A percentile compares a stretch with the other conserved stretches of the same genome.
Conservation (phyloP, 2,329 filamentous ascomycete species). For the Penicillium freii region DNA sequence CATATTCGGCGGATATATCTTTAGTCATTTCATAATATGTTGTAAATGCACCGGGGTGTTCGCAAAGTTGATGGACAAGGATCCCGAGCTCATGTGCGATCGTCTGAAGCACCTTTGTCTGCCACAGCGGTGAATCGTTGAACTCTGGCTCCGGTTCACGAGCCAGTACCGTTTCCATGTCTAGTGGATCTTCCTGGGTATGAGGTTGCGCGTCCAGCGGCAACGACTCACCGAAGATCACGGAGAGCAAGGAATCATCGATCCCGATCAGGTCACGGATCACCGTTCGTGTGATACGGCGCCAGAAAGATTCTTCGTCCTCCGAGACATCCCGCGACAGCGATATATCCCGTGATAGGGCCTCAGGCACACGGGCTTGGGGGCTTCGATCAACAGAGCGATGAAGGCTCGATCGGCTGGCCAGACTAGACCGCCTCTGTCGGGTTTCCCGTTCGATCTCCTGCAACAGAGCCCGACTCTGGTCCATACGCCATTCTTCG, state of each 20-base stretch:
- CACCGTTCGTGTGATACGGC: constrained; percentile 77
- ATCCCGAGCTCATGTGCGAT: constrained; percentile 84
- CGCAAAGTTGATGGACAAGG: constrained; percentile 77
- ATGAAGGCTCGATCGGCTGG: constrained; percentile 24
- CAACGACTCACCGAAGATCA: constrained; percentile 81
- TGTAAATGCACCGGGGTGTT: constrained; percentile 84
- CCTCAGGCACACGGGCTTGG: constrained; percentile 39
- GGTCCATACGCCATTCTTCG: constrained; percentile 87
- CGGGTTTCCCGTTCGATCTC: constrained; percentile 86
- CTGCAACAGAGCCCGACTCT: constrained; percentile 79
- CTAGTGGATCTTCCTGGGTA: constrained; percentile 33
- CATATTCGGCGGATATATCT: constrained; percentile 66
- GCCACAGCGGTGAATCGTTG: constrained; percentile 35
- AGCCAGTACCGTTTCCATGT: constrained; percentile 36
- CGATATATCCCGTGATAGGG: constrained; percentile 54
- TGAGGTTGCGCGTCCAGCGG: constrained; percentile 40
- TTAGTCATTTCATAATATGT: constrained; percentile 69
- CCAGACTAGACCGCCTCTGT: constrained; percentile 51
- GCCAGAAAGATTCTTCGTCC: constrained; percentile 70
- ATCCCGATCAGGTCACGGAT: constrained; percentile 89
- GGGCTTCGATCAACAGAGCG: constrained; percentile 19
- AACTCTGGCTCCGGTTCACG: constrained; percentile 28
- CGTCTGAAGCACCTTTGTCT: constrained; percentile 74
- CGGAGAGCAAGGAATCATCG: constrained; percentile 77
- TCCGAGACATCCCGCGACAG: constrained; percentile 42